Evolutionary conservation across 768 basidiomycete species (phyloP).

Genomic region (Fomitopsis pulvina): DNA sequence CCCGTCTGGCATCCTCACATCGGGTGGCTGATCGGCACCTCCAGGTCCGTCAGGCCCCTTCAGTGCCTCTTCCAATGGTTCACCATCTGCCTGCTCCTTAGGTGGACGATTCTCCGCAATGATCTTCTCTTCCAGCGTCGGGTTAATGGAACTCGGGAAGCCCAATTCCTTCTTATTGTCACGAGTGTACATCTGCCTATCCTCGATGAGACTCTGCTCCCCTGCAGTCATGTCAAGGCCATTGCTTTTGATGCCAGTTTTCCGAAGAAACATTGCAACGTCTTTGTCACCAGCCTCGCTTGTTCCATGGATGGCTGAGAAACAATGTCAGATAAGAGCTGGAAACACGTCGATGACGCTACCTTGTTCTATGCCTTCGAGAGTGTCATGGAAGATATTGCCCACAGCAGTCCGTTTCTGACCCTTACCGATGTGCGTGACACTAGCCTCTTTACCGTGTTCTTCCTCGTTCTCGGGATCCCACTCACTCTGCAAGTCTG

Average conservation of each 20-base stretch:
- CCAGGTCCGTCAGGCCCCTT: slow-evolving; percentile 12
- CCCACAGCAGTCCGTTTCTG: slow-evolving; percentile 15
- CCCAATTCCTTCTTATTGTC: slow-evolving; percentile 46
- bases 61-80: slow-evolving; percentile 25
- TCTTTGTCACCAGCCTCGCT: slow-evolving; percentile 32
- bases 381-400: slow-evolving; percentile 28
- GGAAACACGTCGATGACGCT: slow-evolving; percentile 4
- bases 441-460: slow-evolving; percentile 35
- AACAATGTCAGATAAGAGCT: slow-evolving; percentile 4
- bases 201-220: slow-evolving; percentile 38
- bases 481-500: slow-evolving; percentile 55
- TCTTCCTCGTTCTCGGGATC: slow-evolving; percentile 70
- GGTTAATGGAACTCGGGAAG: slow-evolving; percentile 57
- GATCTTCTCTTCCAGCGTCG: slow-evolving; percentile 64
- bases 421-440: slow-evolving; percentile 20
- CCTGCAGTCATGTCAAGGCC: slow-evolving; percentile 32
- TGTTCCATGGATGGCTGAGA: slow-evolving; percentile 34
- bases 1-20: slow-evolving; percentile 34
- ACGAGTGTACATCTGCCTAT: slow-evolving; percentile 46
- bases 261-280: slow-evolving; percentile 31
- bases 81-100: slow-evolving; percentile 22
- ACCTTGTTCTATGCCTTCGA: slow-evolving; percentile 48
- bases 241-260: slow-evolving; percentile 37
- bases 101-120: slow-evolving; percentile 35
- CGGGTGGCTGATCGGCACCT: slow-evolving; percentile 10